Conservation (phyloP, 306 rosid species). For the Corylus avellana region DNA sequence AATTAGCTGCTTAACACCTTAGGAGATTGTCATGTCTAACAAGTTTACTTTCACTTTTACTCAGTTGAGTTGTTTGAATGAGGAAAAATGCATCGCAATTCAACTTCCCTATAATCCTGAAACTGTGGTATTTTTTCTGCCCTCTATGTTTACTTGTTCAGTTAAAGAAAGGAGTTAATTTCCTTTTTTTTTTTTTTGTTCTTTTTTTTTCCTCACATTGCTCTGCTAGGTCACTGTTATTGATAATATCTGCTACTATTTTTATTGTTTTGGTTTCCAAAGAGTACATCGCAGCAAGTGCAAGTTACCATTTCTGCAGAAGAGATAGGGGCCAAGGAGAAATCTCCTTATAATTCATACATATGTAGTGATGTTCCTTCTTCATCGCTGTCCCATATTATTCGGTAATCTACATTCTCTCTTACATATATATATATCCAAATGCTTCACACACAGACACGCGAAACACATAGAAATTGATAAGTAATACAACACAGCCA, state of each 20-base stretch:
- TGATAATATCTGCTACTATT: slow-evolving; percentile 31
- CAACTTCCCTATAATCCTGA: slow-evolving; percentile 48
- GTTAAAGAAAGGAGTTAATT: neutral
- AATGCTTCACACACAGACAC: neutral
- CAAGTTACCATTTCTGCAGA: slow-evolving; percentile 63
- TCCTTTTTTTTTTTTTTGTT: neutral
- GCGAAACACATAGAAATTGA: neutral
- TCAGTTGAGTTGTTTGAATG: slow-evolving; percentile 59
- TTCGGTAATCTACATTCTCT: slow-evolving; percentile 54
- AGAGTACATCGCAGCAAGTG: slow-evolving; percentile 48
- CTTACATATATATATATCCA: slow-evolving; percentile 2
- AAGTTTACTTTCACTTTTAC: slow-evolving; percentile 11
- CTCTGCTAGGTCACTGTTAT: slow-evolving; percentile 16
- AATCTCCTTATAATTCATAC: slow-evolving; percentile 40
- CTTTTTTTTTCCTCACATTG: neutral
- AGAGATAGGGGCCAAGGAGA: slow-evolving; percentile 64
- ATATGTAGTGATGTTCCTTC: slow-evolving; percentile 42
- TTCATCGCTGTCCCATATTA: slow-evolving; percentile 51
- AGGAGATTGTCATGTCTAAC: neutral
- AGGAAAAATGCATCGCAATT: slow-evolving; percentile 55
- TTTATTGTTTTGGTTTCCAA: slow-evolving; percentile 33
- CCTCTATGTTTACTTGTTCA: slow-evolving; percentile 25
- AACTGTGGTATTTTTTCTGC: slow-evolving; percentile 49
- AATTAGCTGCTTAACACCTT: slow-evolving; percentile 18
- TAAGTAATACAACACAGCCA: neutral